These are phyloP conservation scores for Backusella psychrophila DNA, from an alignment of 192 early-diverging fungal genomes.

Conservation along the genomic window DNA sequence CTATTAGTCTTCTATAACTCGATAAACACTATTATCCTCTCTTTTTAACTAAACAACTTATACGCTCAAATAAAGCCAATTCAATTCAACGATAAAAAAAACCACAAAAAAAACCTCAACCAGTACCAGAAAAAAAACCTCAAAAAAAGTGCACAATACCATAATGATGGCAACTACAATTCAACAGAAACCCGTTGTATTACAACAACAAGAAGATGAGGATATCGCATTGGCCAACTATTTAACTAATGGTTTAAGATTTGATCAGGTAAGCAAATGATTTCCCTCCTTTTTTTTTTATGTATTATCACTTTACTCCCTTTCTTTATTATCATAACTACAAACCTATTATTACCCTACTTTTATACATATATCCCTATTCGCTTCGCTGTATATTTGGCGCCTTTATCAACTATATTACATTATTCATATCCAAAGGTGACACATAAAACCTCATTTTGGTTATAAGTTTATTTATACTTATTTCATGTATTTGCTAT, in stretches of 20 bases:
- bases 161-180: background rate
- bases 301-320: background rate
- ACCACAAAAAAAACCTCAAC: background rate
- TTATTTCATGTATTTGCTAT: slow-evolving; percentile 2
- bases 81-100: background rate
- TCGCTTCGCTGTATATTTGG: background rate
- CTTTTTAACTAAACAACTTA: background rate
- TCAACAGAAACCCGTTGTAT: background rate
- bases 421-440: background rate
- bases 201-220: slow-evolving; percentile 19
- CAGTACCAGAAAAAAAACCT: background rate
- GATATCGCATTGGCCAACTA: slow-evolving; percentile 7
- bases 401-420: background rate
- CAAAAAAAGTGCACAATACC: background rate
- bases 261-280: slow-evolving; percentile 9
- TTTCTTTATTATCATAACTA: background rate
- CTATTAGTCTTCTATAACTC: background rate
- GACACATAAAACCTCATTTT: background rate
- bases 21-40: background rate
- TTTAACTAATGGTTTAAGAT: slow-evolving; percentile 6
- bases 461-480: slow-evolving; percentile 4
- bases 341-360: background rate
- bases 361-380: background rate
- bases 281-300: background rate
- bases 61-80: background rate